Percentiles rank a stretch among this genome's conserved stretches.
Conservation (phyloP, 2,329 filamentous ascomycete genomes). For the Metarhizium rileyi region DNA sequence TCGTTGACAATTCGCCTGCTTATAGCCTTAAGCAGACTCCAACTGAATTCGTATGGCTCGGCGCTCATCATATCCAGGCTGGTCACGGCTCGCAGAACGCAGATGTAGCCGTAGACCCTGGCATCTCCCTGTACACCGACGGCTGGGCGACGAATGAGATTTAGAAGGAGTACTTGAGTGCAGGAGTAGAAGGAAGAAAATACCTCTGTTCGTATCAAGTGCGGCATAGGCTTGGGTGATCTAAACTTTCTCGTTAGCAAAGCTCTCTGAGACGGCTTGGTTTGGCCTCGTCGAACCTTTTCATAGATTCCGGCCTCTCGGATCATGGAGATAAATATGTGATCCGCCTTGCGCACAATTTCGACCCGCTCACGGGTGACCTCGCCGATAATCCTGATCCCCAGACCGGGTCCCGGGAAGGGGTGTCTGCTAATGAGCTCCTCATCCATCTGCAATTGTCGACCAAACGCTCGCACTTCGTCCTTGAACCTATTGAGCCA, state of each 20-base stretch:
- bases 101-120: conserved; percentile 14
- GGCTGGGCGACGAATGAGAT: not conserved
- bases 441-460: conserved; percentile 17
- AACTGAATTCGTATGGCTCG: conserved; percentile 56
- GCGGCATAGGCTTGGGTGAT: conserved; percentile 19
- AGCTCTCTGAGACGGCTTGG: not conserved
- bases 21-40: conserved; percentile 54
- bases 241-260: conserved; percentile 6
- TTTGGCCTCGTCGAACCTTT: conserved; percentile 25
- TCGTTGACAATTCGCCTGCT: conserved; percentile 56
- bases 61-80: conserved; percentile 45
- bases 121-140: conserved; percentile 16
- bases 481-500: conserved; percentile 54
- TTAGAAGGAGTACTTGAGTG: no score
- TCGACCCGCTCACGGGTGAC: conserved; percentile 70
- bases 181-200: not conserved
- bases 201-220: conserved; percentile 14
- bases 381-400: conserved; percentile 73
- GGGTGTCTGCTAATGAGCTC: conserved; percentile 21
- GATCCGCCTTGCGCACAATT: conserved; percentile 68
- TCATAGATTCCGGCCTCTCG: conserved; percentile 61
- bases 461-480: conserved; percentile 40
- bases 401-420: conserved; percentile 39
- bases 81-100: conserved; percentile 6
- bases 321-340: conserved; percentile 73